phyloP scores from a whole-genome alignment of 2,329 filamentous ascomycete species.

The Biscogniauxia mediterranea region DNA sequence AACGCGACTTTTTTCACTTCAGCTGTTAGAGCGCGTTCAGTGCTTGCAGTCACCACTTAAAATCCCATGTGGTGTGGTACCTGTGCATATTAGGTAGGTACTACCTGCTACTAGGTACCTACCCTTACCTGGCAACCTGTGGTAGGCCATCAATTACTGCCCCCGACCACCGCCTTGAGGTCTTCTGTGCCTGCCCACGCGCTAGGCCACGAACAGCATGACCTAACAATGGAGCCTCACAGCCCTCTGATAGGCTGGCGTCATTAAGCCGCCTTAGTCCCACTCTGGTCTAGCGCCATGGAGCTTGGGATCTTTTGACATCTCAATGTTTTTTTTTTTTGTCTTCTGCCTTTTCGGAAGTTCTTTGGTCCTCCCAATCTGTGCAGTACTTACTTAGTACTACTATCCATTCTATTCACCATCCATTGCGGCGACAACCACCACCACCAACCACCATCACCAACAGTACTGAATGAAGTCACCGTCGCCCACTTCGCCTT shows the following conservation, averaged over 20 bases:
- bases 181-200: background rate
- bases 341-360: constrained; percentile 10
- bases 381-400: no score
- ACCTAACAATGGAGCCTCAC: background rate
- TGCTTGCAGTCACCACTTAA: constrained; percentile 25
- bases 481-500: background rate
- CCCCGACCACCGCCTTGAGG: background rate
- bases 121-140: background rate
- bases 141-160: background rate
- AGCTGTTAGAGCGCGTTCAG: constrained; percentile 27
- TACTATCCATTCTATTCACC: no score
- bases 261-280: constrained; percentile 6
- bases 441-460: constrained; percentile 1
- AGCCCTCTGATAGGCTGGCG: constrained; percentile 5
- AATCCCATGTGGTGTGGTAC: constrained; percentile 1
- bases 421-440: background rate
- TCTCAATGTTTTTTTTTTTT: constrained; percentile 7
- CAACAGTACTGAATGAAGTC: background rate
- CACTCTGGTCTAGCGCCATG: constrained; percentile 1
- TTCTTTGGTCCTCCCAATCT: constrained; percentile 3
- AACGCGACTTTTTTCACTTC: background rate
- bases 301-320: background rate
- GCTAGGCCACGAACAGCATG: background rate
- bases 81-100: background rate
- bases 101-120: no score